Base-by-base conservation (phyloP, 2,329 filamentous ascomycete species). In the Oidium heveae region DNA sequence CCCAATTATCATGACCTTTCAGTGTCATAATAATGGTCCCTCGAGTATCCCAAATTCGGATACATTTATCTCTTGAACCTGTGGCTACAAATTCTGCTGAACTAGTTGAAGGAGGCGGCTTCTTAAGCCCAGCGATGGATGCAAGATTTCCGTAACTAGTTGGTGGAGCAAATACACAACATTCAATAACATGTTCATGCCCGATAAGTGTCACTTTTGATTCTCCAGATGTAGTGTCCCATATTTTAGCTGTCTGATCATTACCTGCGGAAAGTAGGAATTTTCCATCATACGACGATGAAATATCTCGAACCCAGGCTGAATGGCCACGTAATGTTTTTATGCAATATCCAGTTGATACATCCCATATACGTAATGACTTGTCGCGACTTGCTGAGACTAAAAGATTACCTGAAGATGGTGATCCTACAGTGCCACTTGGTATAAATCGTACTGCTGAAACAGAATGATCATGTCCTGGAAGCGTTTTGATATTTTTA, bases 1-100 rank as follows among this genome's bases (percentile, higher is more conserved):
- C 79, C 89, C 89, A 96, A 65, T 95, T 95, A 66, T 95, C 88
- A 65, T 95, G 89, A 1, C 89, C 89, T 0, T 79, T 70, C 1
- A 96, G 72, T 0, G 84, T 91, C 66, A 86, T 89, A 64, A 95
- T 79, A 59, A 86, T 77, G 12, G 82, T 86, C 34, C 89, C 89
- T 54, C 86, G 77, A 12, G 81, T 76, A 65, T 94, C 86, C 86
- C 88, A 95, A 7, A 96, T 69, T 62, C 81, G 82, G 64, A 96
- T 94, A 0, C 81, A 83, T 71, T 94, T 95, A 68, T 95, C 89
- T 66, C 89, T 74, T 9, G 83, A 84, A 10, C 86, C 89, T 0
- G 88, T 94, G 0, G 88, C 89, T 65, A 94, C 76, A 64, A 86
- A 96, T 64, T 95, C 89, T 5, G 85, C 86, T 0, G 81, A 77